Conservation (phyloP, 768 basidiomycete species). For the Rubroboletus pulcherrimus region DNA sequence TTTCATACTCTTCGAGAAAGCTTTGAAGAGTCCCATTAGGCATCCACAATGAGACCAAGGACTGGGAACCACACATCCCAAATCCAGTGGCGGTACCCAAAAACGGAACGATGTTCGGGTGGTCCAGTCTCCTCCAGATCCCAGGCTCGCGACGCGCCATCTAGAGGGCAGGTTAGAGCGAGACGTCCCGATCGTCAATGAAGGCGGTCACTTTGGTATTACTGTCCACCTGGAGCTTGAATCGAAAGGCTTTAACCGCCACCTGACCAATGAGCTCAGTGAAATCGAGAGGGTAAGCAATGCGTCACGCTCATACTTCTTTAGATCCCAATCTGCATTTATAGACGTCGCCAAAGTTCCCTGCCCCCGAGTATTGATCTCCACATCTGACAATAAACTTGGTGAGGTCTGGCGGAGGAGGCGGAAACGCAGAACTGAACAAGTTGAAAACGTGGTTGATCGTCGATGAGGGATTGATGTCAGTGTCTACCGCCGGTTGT, state of each 20-base stretch:
- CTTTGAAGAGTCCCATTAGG: background rate
- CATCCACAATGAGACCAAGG: background rate
- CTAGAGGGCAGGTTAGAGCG: background rate
- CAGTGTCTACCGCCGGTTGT: background rate
- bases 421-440: background rate
- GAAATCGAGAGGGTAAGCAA: background rate
- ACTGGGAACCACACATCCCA: background rate
- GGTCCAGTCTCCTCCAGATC: background rate
- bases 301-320: background rate
- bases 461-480: background rate
- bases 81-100: background rate
- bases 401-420: background rate
- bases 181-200: background rate
- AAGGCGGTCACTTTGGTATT: background rate
- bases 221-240: background rate
- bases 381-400: background rate
- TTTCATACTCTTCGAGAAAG: background rate
- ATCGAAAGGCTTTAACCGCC: constrained; percentile 1
- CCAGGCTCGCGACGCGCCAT: constrained; percentile 1
- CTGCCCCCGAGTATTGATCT: background rate
- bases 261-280: background rate
- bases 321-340: background rate
- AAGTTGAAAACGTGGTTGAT: background rate
- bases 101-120: constrained; percentile 1
- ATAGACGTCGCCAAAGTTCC: background rate